Conservation (phyloP, 352 stramenopile species). For the Globisporangium splendens region DNA sequence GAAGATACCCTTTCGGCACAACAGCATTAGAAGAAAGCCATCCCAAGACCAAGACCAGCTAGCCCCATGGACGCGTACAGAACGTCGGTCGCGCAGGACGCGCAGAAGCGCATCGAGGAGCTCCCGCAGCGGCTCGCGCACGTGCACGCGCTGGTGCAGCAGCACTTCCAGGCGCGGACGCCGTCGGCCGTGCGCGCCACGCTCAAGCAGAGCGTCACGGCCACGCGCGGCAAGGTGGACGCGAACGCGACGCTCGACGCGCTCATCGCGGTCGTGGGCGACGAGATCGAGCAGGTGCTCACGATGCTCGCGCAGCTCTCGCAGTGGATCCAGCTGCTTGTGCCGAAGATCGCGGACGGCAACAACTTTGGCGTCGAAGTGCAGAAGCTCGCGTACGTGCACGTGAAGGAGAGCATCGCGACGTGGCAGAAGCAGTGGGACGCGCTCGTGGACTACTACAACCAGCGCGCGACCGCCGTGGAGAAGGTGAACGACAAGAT, state of each 20-base stretch:
- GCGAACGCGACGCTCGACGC: constrained; percentile 38
- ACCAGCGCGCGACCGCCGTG: constrained; percentile 48
- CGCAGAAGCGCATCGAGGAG: constrained; percentile 36
- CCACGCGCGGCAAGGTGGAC: constrained; percentile 26
- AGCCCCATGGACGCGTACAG: constrained; percentile 63
- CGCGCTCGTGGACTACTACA: constrained; percentile 64
- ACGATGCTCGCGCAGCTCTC: constrained; percentile 46
- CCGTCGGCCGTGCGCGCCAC: constrained; percentile 35
- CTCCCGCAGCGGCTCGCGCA: constrained; percentile 42
- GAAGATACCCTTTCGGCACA: neutral
- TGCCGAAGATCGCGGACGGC: constrained; percentile 75
- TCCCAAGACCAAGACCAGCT: too few species aligned
- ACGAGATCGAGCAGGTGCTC: constrained; percentile 56
- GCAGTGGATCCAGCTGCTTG: constrained; percentile 71
- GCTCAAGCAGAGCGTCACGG: constrained; percentile 30
- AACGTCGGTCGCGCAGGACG: constrained; percentile 30
- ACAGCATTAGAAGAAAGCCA: neutral
- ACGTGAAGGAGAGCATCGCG: constrained; percentile 60
- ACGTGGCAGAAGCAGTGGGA: constrained; percentile 81
- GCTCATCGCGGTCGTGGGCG: constrained; percentile 36
- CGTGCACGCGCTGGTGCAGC: constrained; percentile 41
- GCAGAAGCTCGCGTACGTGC: constrained; percentile 69
- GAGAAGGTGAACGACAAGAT: constrained; percentile 76
- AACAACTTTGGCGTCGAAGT: constrained; percentile 89
- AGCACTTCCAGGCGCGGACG: constrained; percentile 39